A percentile compares a stretch with the other conserved stretches of the same genome.
Evolutionary conservation across 352 stramenopile genomes (phyloP).

Genomic region (Globisporangium abappressorium): DNA sequence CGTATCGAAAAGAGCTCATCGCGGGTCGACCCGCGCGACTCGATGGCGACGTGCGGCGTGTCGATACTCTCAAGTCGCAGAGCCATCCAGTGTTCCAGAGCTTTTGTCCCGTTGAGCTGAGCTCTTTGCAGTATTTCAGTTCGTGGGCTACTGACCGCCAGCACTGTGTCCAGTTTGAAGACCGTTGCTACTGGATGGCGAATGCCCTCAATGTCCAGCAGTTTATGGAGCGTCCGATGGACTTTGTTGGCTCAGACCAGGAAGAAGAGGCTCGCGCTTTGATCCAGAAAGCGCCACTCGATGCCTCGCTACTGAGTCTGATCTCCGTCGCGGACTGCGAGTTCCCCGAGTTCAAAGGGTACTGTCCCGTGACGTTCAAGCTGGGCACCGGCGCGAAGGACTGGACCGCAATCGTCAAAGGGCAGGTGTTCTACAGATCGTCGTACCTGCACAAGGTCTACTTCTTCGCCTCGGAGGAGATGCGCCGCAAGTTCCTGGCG

Average conservation of each 20-base stretch:
- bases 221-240: conserved; percentile 30
- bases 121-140: conserved; percentile 27
- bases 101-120: conserved; percentile 67
- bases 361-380: conserved; percentile 70
- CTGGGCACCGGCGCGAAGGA: conserved; percentile 29
- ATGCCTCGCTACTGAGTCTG: conserved; percentile 62
- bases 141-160: conserved; percentile 28
- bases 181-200: conserved; percentile 40
- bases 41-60: conserved; percentile 31
- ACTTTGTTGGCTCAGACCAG: conserved; percentile 35
- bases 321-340: conserved; percentile 60
- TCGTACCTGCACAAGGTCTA: conserved; percentile 59
- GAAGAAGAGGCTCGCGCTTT: conserved; percentile 30
- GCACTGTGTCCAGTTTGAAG: conserved; percentile 42
- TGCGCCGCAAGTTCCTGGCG: conserved; percentile 40
- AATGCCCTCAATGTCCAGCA: conserved; percentile 29
- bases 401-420: conserved; percentile 49
- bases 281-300: conserved; percentile 38
- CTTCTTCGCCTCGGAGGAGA: conserved; percentile 54
- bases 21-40: conserved; percentile 22
- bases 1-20: conserved; percentile 26
- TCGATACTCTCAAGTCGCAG: conserved; percentile 23
- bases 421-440: conserved; percentile 56
- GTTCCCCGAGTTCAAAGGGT: conserved; percentile 71
- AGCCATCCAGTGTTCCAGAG: conserved; percentile 35